Base-by-base conservation (phyloP, 78 protist genomes). In the Bigelowiella natans region DNA sequence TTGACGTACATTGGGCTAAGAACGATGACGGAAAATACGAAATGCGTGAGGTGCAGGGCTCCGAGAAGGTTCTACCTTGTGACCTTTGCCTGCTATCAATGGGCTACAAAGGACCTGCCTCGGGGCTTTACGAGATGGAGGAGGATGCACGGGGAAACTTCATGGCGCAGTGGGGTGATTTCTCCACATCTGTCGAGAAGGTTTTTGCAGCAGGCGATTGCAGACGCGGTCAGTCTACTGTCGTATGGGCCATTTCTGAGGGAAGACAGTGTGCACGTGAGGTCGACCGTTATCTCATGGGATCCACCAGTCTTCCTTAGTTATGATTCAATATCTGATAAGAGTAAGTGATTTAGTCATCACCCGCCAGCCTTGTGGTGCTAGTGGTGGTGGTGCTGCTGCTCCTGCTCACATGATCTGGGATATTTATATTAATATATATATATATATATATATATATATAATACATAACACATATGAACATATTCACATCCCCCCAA, bases 171-270 rank as follows among this genome's bases (percentile, higher is more conserved):
- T 34, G 1, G 1, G 85, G 38, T 30, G 82, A 36, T 29, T 91
- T n/a, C 93, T 11, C n/a, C 36, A 91, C 93, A 11, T 34, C 85
- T 0, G 89, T 37, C 37, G 31, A 2, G 0, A 88, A 90, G 63
- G 89, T 92, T 39, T 92, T 88, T 39, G 88, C 93, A 0, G 91
- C 91, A 0, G 97, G 95, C 29, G 97, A 96, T 86, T 96, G 96
- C 91, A 87, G 97, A 2, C 83, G 97, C 1, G 97, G 96, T 1
- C 96, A 94, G 88, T 91, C 94, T 29, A 93, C 95, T 40, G 95
- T 96, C 37, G 97, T 96, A 40, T 96, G 97, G 97, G 97, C 96
- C 36, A 96, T 96, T 93, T 88, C 90, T 92, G 97, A 96, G 84
- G 97, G 97, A 2, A 94, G 96, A 2, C 89, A 51, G 0, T 94